phyloP scores from a whole-genome alignment of 495 filamentous ascomycete genomes.

The Penicillium nucicola region DNA sequence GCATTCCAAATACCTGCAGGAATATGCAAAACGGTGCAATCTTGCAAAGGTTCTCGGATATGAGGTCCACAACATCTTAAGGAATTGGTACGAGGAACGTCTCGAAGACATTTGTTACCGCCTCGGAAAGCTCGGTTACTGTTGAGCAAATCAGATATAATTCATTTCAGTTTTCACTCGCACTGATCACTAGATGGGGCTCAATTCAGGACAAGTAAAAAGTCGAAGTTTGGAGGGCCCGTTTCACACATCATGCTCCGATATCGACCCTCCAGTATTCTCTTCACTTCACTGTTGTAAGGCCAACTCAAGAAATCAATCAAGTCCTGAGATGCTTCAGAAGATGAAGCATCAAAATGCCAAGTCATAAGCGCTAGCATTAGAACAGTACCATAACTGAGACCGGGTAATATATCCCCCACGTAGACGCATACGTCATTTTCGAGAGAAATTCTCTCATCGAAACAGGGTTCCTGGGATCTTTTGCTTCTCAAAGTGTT shows the following conservation, averaged over 20 bases:
- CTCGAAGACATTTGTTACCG: neutral
- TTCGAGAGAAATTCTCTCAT: neutral
- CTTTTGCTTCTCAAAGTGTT: neutral
- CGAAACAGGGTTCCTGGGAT: neutral
- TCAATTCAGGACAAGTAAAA: neutral
- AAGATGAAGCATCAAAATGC: neutral
- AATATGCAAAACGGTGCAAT: neutral
- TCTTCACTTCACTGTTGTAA: neutral
- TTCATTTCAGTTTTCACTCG: neutral
- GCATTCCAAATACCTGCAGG: neutral
- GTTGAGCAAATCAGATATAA: neutral
- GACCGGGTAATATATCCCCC: neutral
- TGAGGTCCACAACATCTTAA: neutral
- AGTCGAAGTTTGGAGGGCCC: neutral
- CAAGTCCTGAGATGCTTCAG: neutral
- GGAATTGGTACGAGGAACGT: neutral
- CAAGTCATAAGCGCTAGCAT: neutral
- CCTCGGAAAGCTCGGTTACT: neutral
- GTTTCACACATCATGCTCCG: neutral
- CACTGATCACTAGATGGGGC: neutral
- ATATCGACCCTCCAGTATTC: neutral
- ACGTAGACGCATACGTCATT: neutral
- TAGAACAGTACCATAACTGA: neutral
- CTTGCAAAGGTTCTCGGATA: neutral
- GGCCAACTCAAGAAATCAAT: neutral